A percentile compares a stretch with the other conserved stretches of the same genome.
These are phyloP conservation scores for Jaapia argillacea DNA, from an alignment of 768 basidiomycete species.

Conservation along the genomic window DNA sequence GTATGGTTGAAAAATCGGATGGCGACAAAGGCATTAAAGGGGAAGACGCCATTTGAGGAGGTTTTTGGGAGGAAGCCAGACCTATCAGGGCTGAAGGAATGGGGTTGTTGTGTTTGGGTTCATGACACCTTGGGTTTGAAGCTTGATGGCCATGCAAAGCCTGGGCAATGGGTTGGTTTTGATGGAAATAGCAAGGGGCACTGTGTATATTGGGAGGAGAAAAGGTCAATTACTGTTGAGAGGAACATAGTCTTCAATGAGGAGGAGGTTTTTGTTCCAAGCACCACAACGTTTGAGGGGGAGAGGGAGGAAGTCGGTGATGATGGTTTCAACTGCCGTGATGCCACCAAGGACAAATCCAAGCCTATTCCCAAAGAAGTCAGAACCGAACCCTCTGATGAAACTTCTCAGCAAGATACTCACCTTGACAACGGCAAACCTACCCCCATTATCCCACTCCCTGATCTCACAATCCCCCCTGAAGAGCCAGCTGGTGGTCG, in stretches of 20 bases:
- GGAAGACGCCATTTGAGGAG: constrained; percentile 17
- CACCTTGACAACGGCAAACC: constrained; percentile 6
- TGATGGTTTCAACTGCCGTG: too few species aligned
- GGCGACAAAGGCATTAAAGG: constrained; percentile 7
- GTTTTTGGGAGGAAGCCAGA: constrained; percentile 16
- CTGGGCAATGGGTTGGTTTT: constrained; percentile 23
- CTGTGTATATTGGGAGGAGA: constrained; percentile 7
- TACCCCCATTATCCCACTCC: not conserved
- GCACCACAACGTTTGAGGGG: constrained; percentile 3
- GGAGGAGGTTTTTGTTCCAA: too few species aligned
- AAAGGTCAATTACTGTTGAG: constrained; percentile 6
- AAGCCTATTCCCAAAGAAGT: too few species aligned
- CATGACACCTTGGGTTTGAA: constrained; percentile 5
- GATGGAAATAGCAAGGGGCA: constrained; percentile 14
- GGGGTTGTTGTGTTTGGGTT: constrained; percentile 10
- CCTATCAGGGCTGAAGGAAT: constrained; percentile 6
- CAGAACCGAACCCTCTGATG: too few species aligned
- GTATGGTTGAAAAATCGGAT: constrained; percentile 15
- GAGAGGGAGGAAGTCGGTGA: constrained; percentile 2
- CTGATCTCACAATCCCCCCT: constrained; percentile 9
- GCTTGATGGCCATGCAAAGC: constrained; percentile 4
- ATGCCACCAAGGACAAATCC: not conserved
- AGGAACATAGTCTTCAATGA: constrained; percentile 5
- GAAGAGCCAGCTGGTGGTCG: constrained; percentile 1
- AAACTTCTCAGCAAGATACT: too few species aligned